Conservation (phyloP, 768 basidiomycete genomes). For the Paxillus involutus region DNA sequence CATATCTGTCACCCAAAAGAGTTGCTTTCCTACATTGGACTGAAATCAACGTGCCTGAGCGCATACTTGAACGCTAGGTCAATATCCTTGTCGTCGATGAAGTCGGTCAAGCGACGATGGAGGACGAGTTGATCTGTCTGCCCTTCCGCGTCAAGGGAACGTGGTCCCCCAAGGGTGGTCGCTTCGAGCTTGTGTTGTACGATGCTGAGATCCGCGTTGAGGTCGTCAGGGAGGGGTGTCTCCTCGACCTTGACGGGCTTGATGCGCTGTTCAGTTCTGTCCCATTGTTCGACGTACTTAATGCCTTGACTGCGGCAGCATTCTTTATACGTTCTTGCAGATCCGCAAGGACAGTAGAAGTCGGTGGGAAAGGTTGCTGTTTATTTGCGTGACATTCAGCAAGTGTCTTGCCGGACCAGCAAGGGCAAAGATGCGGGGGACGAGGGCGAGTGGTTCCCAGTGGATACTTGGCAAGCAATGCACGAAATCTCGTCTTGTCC, state of each 20-base stretch:
- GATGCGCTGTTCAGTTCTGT: background rate
- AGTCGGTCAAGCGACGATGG: background rate
- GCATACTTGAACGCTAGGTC: background rate
- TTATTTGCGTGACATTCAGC: background rate
- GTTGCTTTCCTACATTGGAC: background rate
- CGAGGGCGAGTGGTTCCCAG: background rate
- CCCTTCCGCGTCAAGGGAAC: background rate
- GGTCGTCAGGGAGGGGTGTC: background rate
- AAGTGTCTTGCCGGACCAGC: background rate
- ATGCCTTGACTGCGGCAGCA: background rate
- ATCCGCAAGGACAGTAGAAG: background rate
- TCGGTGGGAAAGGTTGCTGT: background rate
- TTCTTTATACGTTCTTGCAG: background rate
- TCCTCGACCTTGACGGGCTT: background rate
- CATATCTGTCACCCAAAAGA: too few species aligned
- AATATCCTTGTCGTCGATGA: background rate
- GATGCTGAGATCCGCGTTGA: background rate
- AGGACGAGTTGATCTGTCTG: background rate
- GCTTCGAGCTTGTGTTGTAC: background rate
- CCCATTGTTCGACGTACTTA: background rate
- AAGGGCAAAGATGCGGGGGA: background rate
- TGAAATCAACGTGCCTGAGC: background rate
- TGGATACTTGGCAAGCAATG: background rate
- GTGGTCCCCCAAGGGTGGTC: background rate
- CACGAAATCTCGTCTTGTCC: background rate